Percentiles rank a stretch among this genome's conserved stretches.
These are phyloP conservation scores for Trichoderma koningiopsis DNA, from an alignment of 2,329 filamentous ascomycete genomes.

Conservation along the genomic window DNA sequence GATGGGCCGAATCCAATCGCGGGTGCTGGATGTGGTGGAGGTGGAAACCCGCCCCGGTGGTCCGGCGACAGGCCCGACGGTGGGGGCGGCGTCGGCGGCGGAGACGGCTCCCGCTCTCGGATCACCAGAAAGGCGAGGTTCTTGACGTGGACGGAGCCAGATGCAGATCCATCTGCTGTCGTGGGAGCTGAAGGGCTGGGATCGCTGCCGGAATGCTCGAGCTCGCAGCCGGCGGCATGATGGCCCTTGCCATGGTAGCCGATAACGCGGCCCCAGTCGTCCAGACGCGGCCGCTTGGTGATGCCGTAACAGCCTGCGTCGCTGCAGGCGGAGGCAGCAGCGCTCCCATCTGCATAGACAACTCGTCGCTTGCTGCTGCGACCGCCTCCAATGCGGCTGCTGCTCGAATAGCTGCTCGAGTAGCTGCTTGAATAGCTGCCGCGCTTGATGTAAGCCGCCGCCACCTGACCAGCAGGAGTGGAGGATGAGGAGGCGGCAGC, in stretches of 20 bases:
- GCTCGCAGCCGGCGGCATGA: slow-evolving; percentile 18
- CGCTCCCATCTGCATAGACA: slow-evolving; percentile 22
- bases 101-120: slow-evolving; percentile 37
- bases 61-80: slow-evolving; percentile 31
- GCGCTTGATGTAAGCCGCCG: slow-evolving; percentile 23
- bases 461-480: slow-evolving; percentile 18
- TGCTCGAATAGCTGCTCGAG: background rate
- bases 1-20: slow-evolving; percentile 16
- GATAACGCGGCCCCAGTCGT: slow-evolving; percentile 26
- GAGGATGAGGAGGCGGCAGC: slow-evolving; percentile 24
- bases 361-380: slow-evolving; percentile 25
- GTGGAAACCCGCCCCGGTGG: slow-evolving; percentile 28
- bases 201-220: slow-evolving; percentile 7
- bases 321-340: slow-evolving; percentile 19
- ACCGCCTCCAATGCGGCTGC: slow-evolving; percentile 1
- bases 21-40: slow-evolving; percentile 31
- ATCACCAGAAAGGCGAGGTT: slow-evolving; percentile 45
- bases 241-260: slow-evolving; percentile 22
- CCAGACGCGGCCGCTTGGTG: slow-evolving; percentile 25
- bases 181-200: background rate
- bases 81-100: slow-evolving; percentile 24
- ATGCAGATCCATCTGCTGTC: slow-evolving; percentile 25
- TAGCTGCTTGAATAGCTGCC: background rate
- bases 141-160: slow-evolving; percentile 37
- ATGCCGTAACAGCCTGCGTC: slow-evolving; percentile 22